Conservation (phyloP, 305 asterid genomes). For the Fraxinus xanthoxyloides region DNA sequence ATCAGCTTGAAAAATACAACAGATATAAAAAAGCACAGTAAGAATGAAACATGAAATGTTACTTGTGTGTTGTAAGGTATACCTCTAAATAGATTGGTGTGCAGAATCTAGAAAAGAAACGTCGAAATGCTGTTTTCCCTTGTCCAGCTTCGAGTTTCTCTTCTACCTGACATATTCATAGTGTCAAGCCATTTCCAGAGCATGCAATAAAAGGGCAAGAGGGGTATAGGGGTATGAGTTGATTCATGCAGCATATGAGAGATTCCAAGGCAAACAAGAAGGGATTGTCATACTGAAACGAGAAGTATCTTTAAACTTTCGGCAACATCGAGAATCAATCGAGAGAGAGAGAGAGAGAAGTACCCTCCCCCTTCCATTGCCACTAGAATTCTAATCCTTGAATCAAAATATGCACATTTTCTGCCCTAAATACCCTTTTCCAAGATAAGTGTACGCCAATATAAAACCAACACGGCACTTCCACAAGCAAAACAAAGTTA, state of each 20-base stretch:
- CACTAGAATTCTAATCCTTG: not conserved
- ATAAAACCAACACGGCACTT: not conserved
- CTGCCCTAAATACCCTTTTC: not conserved
- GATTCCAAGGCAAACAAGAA: not conserved
- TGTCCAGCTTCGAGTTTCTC: slow-evolving; percentile 82
- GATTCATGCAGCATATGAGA: not conserved
- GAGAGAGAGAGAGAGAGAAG: not conserved
- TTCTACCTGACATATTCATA: slow-evolving; percentile 48
- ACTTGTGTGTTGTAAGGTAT: slow-evolving; percentile 4
- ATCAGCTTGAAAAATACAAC: not conserved
- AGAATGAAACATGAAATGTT: not conserved
- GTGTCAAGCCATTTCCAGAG: not conserved
- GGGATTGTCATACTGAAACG: not conserved
- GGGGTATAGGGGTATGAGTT: not conserved
- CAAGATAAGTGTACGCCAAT: not conserved
- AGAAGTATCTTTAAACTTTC: not conserved
- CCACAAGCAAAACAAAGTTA: not conserved
- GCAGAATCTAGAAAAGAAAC: slow-evolving; percentile 67
- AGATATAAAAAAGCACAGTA: not conserved
- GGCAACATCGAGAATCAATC: not conserved
- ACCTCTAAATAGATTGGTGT: slow-evolving; percentile 79
- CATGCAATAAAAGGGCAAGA: not conserved
- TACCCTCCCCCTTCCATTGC: not conserved
- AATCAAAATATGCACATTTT: not conserved
- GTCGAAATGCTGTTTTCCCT: slow-evolving; percentile 62